These are phyloP conservation scores for Endoconidiophora laricicola DNA, from an alignment of 2,329 filamentous ascomycete genomes.

Conservation along the genomic window DNA sequence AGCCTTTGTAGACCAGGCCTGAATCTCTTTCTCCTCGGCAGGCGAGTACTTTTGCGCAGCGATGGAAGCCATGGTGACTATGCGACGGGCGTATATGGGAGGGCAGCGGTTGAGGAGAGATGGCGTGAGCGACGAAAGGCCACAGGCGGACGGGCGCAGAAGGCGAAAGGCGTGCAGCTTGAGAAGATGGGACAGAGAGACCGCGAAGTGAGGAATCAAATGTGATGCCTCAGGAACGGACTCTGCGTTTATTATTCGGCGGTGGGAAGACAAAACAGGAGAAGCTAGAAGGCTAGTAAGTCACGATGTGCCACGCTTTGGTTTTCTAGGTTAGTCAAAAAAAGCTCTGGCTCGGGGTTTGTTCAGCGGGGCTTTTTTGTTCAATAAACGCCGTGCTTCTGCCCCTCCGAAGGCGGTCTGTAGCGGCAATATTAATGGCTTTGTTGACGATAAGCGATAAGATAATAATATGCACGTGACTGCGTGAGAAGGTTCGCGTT, in stretches of 20 bases:
- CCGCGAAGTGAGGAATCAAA: slow-evolving; percentile 26
- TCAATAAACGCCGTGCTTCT: background rate
- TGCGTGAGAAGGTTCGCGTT: background rate
- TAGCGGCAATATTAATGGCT: slow-evolving; percentile 2
- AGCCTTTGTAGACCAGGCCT: slow-evolving; percentile 59
- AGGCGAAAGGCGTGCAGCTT: slow-evolving; percentile 29
- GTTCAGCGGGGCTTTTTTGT: slow-evolving; percentile 4
- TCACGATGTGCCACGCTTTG: slow-evolving; percentile 8
- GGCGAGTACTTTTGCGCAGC: slow-evolving; percentile 53
- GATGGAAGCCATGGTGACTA: slow-evolving; percentile 47
- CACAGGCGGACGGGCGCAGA: slow-evolving; percentile 21
- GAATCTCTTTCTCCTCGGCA: slow-evolving; percentile 71
- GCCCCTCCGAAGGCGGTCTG: slow-evolving; percentile 12
- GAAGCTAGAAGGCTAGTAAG: background rate
- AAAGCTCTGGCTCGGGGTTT: slow-evolving; percentile 2
- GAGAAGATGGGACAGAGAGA: slow-evolving; percentile 20
- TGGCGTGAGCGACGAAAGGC: slow-evolving; percentile 20
- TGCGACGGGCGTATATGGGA: slow-evolving; percentile 22
- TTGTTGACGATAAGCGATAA: background rate
- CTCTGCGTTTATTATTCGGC: background rate
- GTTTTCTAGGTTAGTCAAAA: background rate
- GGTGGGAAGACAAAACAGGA: background rate
- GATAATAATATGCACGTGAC: slow-evolving; percentile 7
- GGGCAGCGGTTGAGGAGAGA: slow-evolving; percentile 20
- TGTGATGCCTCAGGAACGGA: slow-evolving; percentile 16